phyloP scores from a whole-genome alignment of 2,329 filamentous ascomycete genomes.

The Pseudogymnoascus sp. region DNA sequence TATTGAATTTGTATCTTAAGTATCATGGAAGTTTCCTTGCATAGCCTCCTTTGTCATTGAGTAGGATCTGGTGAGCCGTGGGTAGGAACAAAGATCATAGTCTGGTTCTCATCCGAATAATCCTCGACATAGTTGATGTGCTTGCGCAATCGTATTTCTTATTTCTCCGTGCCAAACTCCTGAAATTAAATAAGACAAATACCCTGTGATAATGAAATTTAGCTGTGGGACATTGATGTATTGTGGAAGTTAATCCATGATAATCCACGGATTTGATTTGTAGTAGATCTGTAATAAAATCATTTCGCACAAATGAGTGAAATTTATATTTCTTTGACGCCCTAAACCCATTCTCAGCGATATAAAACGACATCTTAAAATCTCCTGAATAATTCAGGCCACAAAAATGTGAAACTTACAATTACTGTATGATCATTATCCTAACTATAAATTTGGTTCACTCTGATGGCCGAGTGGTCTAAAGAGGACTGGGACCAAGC shows the following conservation, averaged over 20 bases:
- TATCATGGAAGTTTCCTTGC: neutral
- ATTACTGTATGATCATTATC: neutral
- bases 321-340: neutral
- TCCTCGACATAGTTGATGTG: too few relatives aligned
- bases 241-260: neutral
- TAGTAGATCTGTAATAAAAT: too few relatives aligned
- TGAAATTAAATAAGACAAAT: neutral
- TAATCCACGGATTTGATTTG: neutral
- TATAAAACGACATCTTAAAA: neutral
- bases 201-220: neutral
- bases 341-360: neutral
- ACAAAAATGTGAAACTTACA: neutral
- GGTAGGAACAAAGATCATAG: neutral
- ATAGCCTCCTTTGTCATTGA: neutral
- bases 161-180: neutral
- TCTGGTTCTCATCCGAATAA: neutral
- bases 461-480: neutral
- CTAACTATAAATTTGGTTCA: neutral
- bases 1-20: neutral
- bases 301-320: too few relatives aligned
- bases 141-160: neutral
- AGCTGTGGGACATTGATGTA: neutral
- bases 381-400: neutral
- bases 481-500: neutral
- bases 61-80: neutral